Base-by-base conservation (phyloP, 1,284 basidiomycete species). In the Phellopilus nigrolimitatus region DNA sequence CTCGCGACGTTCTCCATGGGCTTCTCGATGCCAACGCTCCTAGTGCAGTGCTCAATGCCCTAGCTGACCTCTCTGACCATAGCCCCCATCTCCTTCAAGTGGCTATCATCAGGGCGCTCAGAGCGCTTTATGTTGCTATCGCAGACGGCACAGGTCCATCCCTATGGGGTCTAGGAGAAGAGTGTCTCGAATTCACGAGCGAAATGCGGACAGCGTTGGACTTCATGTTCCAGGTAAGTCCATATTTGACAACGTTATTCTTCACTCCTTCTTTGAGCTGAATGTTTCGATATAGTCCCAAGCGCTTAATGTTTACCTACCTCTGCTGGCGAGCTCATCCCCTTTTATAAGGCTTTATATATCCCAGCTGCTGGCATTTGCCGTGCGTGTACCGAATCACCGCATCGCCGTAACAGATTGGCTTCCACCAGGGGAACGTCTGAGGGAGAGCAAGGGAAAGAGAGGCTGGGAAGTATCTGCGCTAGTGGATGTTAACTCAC, bases 401-500 rank as follows among this genome's bases (percentile, higher is more conserved):
- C 76, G 88, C 22, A 66, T 65, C 1, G 69, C 73, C 0, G 71
- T 91, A 4, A 69, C 78, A 0, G 74, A 79, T 15, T 91, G 86
- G 86, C 60, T 79, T 0, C 86, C 84, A 19, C 72, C 68, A 0
- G 57, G 61, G 0, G 82, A 85, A 17, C 68, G 82, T 15, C 63
- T 69, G 36, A 75, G 71, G 53, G 79, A 80, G 51, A 68, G 70
- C n/a, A 80, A 75, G 59, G 71, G 72, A 0, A 77, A 78, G 49
- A 71, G 86, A 1, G 84, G 85, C 2, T 89, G 87, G 84, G 82
- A 83, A 63, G 75, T 72, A 59, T 70, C 72, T 1, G 69, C 74
- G 0, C 56, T 66, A 6, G 61, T 66, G 13, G 63, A 63, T 53
- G 63, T 70, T 2, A 69, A 69, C 49, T 68, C 71, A 4, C 66